phyloP scores from a whole-genome alignment of 2,329 filamentous ascomycete species.

The Drechslerella dactyloides region DNA sequence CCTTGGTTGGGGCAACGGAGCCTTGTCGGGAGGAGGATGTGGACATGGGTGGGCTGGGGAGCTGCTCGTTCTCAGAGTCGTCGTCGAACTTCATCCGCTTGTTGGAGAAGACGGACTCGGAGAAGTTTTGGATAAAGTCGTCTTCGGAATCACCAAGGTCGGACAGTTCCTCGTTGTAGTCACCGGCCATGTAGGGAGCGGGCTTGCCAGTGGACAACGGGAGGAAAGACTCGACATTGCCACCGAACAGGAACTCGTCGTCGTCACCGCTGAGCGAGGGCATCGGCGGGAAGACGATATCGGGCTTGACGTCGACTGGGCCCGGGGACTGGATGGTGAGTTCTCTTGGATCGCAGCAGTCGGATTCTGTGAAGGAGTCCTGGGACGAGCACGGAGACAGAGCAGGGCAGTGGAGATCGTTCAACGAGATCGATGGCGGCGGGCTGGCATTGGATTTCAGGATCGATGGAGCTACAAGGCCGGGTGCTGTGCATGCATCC shows the following conservation, averaged over 20 bases:
- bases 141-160: conserved; percentile 48
- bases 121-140: conserved; percentile 49
- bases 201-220: conserved; percentile 40
- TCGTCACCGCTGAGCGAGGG: conserved; percentile 53
- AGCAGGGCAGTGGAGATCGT: conserved; percentile 53
- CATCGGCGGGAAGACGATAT: conserved; percentile 52
- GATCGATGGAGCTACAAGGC: conserved; percentile 52
- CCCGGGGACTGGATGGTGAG: conserved; percentile 54
- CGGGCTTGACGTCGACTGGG: conserved; percentile 52
- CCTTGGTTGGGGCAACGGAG: conserved; percentile 37
- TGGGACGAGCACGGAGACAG: conserved; percentile 54
- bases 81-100: conserved; percentile 47
- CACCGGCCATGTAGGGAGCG: conserved; percentile 48
- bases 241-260: conserved; percentile 52
- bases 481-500: conserved; percentile 37
- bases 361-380: conserved; percentile 53
- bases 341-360: conserved; percentile 54
- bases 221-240: conserved; percentile 48
- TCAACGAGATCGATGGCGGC: conserved; percentile 52
- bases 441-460: conserved; percentile 53
- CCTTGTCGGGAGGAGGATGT: conserved; percentile 47
- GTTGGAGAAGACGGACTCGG: conserved; percentile 49
- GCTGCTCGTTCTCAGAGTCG: conserved; percentile 48
- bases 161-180: conserved; percentile 49
- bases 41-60: conserved; percentile 49